These are phyloP conservation scores for Amanita exitialis DNA, from an alignment of 768 basidiomycete species.

Conservation along the genomic window DNA sequence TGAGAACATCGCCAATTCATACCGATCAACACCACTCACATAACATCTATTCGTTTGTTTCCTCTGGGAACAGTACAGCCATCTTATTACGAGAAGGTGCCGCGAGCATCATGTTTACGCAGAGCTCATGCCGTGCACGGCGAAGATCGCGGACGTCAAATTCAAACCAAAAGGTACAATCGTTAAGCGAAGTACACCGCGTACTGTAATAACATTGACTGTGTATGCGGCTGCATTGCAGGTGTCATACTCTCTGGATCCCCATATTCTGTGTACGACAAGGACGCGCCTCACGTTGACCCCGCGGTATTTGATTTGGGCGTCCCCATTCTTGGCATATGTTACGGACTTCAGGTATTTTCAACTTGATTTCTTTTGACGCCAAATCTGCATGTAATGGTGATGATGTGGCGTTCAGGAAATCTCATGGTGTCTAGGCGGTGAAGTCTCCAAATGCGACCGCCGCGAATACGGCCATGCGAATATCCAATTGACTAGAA, in stretches of 20 bases:
- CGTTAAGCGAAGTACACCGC: not conserved
- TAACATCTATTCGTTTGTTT: not conserved
- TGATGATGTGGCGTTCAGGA: slow-evolving; percentile 42
- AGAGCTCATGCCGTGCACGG: slow-evolving; percentile 95
- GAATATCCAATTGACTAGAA: slow-evolving; percentile 60
- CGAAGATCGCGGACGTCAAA: slow-evolving; percentile 73
- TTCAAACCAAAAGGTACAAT: slow-evolving; percentile 88
- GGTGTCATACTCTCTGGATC: slow-evolving; percentile 97
- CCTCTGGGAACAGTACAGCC: slow-evolving; percentile 64
- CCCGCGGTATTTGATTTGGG: slow-evolving; percentile 81
- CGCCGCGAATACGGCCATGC: slow-evolving; percentile 97
- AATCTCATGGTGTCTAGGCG: slow-evolving; percentile 83
- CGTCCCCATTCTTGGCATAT: slow-evolving; percentile 92
- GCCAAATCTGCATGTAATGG: not conserved
- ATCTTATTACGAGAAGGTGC: slow-evolving; percentile 95
- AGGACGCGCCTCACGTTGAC: slow-evolving; percentile 89
- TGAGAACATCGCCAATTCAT: slow-evolving; percentile 4
- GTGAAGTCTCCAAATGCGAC: slow-evolving; percentile 75
- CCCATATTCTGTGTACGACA: slow-evolving; percentile 95
- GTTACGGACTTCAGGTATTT: slow-evolving; percentile 88
- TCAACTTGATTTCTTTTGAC: not conserved
- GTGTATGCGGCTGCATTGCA: slow-evolving; percentile 10
- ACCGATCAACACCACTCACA: not conserved
- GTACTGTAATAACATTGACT: not conserved
- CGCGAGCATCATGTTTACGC: slow-evolving; percentile 96